phyloP scores from a whole-genome alignment of 169 alveolate genomes.

The Cryptosporidium ryanae region DNA sequence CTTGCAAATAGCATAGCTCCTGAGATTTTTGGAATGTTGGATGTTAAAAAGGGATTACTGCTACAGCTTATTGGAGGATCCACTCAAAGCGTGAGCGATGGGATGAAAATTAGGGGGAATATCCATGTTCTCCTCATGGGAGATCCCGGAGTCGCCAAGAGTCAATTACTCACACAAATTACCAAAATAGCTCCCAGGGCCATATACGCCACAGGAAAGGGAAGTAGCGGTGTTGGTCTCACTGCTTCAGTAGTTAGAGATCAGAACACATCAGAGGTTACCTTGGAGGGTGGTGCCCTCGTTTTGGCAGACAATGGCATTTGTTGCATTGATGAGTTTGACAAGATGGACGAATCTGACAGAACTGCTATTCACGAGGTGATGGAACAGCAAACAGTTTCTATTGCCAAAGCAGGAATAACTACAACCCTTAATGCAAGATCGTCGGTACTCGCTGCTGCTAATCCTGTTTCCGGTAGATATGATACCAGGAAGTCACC shows the following conservation, averaged over 20 bases:
- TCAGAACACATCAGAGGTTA: constrained; percentile 87
- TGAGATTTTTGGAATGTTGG: constrained; percentile 95
- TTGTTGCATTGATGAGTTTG: constrained; percentile 99
- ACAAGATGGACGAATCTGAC: constrained; percentile 97
- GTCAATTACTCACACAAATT: constrained; percentile 93
- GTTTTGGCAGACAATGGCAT: constrained; percentile 97
- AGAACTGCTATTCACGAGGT: constrained; percentile 98
- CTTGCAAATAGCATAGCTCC: constrained; percentile 97
- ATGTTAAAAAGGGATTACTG: constrained; percentile 95
- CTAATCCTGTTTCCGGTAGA: constrained; percentile 96
- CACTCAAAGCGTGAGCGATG: constrained; percentile 91
- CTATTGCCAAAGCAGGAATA: constrained; percentile 98
- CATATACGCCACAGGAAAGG: constrained; percentile 96
- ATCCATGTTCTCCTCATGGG: constrained; percentile 96
- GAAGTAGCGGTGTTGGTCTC: constrained; percentile 97
- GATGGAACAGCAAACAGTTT: constrained; percentile 98
- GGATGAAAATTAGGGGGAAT: constrained; percentile 98
- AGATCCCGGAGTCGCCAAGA: constrained; percentile 99
- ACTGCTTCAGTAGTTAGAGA: constrained; percentile 98
- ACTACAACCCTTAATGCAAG: constrained; percentile 90
- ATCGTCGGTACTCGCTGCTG: constrained; percentile 97
- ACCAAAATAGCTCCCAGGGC: constrained; percentile 91
- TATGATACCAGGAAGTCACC: constrained; percentile 92
- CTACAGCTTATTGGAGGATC: constrained; percentile 94
- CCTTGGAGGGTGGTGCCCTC: constrained; percentile 98